phyloP scores from a whole-genome alignment of 176 grass and related monocot genomes.

The Tuctoria greenei region DNA sequence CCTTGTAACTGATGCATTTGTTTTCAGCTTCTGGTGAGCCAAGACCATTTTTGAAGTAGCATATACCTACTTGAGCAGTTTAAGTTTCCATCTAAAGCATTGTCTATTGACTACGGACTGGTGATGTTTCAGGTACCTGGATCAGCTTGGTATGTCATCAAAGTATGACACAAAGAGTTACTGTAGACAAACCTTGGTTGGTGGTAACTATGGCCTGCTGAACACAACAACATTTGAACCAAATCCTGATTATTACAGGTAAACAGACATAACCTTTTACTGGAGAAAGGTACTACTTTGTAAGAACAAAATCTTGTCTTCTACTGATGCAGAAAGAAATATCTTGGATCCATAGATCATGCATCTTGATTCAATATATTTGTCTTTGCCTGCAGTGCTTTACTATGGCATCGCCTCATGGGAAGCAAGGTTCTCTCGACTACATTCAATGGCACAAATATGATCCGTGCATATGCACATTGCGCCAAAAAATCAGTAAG shows the following conservation, averaged over 20 bases:
- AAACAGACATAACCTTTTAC: background rate
- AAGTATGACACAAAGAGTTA: constrained; percentile 78
- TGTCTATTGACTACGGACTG: background rate
- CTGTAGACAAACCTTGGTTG: constrained; percentile 70
- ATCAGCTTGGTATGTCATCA: constrained; percentile 76
- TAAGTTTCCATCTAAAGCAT: background rate
- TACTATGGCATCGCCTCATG: constrained; percentile 81
- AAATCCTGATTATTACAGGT: constrained; percentile 93
- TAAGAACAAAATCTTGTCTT: background rate
- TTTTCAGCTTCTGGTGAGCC: constrained; percentile 81
- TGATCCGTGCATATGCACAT: constrained; percentile 64
- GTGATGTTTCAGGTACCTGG: constrained; percentile 61
- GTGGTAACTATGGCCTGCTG: constrained; percentile 78
- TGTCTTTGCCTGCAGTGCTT: constrained; percentile 50
- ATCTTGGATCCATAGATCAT: background rate
- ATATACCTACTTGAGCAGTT: background rate
- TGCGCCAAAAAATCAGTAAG: constrained; percentile 65
- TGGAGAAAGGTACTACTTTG: background rate
- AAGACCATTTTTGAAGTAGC: background rate
- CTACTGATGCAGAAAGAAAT: background rate
- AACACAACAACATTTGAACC: constrained; percentile 83
- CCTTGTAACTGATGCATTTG: constrained; percentile 83
- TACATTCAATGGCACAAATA: constrained; percentile 56
- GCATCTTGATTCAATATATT: constrained; percentile 28
- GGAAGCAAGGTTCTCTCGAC: constrained; percentile 56